Conservation (phyloP, 2,329 filamentous ascomycete genomes). For the Pezicula radicicola region DNA sequence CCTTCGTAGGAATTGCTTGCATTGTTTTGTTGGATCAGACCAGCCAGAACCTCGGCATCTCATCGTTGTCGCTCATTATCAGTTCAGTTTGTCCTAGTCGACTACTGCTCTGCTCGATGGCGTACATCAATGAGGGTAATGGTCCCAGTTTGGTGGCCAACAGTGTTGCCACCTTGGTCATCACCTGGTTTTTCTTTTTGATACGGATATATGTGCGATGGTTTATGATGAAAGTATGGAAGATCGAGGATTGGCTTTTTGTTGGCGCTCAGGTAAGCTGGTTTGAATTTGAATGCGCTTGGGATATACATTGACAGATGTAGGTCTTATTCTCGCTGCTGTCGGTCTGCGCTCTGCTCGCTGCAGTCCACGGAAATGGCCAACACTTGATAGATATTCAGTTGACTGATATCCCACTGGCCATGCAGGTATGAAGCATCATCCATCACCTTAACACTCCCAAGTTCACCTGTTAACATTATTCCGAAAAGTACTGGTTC, state of each 20-base stretch:
- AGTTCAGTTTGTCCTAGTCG: too few relatives aligned
- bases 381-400: constrained; percentile 6
- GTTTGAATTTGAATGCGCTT: background rate
- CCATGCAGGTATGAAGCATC: constrained; percentile 9
- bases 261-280: constrained; percentile 11
- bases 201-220: constrained; percentile 13
- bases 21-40: too few relatives aligned
- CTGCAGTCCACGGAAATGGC: constrained; percentile 12
- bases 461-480: background rate
- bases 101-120: background rate
- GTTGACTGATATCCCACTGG: constrained; percentile 6
- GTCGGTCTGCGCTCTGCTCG: constrained; percentile 2
- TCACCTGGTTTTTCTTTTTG: constrained; percentile 12
- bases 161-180: constrained; percentile 2
- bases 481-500: constrained; percentile 9
- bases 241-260: constrained; percentile 18
- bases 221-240: constrained; percentile 13
- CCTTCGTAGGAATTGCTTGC: too few relatives aligned
- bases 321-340: constrained; percentile 6
- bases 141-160: constrained; percentile 10
- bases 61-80: too few relatives aligned
- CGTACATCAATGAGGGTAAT: constrained; percentile 10
- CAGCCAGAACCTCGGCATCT: too few relatives aligned
- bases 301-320: background rate
- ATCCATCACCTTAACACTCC: background rate